Evolutionary conservation across 129 eudicot species (phyloP).

Genomic region (Lactuca saligna): DNA sequence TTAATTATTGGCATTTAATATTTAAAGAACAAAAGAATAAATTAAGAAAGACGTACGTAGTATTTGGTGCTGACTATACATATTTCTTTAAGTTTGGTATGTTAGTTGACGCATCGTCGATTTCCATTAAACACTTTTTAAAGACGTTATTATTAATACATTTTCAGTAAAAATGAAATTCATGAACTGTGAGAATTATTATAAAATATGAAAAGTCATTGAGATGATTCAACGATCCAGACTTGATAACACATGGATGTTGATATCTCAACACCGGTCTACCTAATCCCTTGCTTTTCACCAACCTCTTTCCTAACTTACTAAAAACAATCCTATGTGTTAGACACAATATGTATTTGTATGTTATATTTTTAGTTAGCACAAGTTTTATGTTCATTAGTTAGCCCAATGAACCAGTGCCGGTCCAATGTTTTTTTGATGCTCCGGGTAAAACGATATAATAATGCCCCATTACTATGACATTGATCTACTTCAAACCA

Average conservation of each 20-base stretch:
- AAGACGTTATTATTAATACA: neutral
- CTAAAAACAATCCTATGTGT: neutral
- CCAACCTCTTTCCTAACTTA: neutral
- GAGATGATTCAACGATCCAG: neutral
- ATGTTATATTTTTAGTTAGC: no score
- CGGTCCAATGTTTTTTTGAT: no score
- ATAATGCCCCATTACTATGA: no score
- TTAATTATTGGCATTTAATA: neutral
- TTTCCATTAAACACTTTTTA: neutral
- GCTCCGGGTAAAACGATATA: no score
- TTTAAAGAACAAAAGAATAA: neutral
- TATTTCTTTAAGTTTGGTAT: neutral
- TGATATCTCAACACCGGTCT: neutral
- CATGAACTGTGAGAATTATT: neutral
- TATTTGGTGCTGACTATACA: neutral
- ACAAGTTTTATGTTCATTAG: no score
- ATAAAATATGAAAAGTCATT: neutral
- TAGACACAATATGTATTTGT: no score
- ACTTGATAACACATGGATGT: conserved; percentile 1
- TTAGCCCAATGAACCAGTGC: no score
- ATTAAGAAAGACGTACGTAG: neutral
- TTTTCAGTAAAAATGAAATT: neutral
- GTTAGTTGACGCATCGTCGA: neutral
- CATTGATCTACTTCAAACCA: no score
- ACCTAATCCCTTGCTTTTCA: neutral